Evolutionary conservation across 1,284 basidiomycete genomes (phyloP).

Genomic region (Fomitopsis schrenkii): DNA sequence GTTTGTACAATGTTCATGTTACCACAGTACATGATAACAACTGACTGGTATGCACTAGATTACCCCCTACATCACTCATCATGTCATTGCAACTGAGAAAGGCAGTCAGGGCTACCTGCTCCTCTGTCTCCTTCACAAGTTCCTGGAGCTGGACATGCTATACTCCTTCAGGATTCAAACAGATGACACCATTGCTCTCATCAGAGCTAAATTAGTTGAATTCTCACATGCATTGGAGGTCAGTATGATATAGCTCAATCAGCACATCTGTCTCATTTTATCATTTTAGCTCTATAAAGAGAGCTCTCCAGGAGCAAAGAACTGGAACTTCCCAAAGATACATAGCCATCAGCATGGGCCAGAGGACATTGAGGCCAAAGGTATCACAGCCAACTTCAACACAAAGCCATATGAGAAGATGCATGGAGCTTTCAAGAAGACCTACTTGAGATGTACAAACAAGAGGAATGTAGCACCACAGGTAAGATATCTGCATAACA

Average conservation of each 20-base stretch:
- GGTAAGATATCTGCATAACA: background rate
- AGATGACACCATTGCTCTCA: too few species aligned
- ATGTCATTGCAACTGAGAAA: too few species aligned
- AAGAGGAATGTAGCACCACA: background rate
- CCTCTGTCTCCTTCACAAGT: too few species aligned
- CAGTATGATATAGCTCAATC: background rate
- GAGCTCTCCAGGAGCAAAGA: background rate
- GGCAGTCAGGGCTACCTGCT: too few species aligned
- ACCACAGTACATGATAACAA: too few species aligned
- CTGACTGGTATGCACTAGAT: too few species aligned
- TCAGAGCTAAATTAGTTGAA: too few species aligned
- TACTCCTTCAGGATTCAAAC: too few species aligned
- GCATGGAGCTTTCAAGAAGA: background rate
- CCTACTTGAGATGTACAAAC: background rate
- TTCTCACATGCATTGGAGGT: background rate
- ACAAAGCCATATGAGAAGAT: background rate
- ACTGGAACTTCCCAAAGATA: background rate
- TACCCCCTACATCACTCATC: too few species aligned
- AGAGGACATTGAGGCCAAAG: too few species aligned
- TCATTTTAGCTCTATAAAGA: background rate
- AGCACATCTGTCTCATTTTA: background rate
- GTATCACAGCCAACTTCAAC: background rate
- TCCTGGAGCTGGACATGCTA: too few species aligned
- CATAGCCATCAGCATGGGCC: background rate
- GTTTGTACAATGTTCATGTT: too few species aligned